Evolutionary conservation across 1,139 yeast genomes (phyloP).

Genomic region (Debaryomyces sp.): DNA sequence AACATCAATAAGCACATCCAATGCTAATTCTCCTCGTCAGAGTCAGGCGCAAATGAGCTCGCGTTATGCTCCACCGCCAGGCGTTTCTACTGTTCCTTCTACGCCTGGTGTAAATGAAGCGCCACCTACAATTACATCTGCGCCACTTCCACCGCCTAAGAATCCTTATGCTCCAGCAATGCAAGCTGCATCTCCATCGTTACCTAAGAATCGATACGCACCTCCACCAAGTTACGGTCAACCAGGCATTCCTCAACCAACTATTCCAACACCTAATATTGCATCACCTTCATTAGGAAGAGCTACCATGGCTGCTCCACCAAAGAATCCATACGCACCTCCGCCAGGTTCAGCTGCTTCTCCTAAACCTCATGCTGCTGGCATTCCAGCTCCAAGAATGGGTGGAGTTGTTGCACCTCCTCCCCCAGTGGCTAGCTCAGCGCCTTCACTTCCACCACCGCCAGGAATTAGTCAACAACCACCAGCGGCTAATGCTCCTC

Average conservation of each 20-base stretch:
- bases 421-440: conserved; percentile 16
- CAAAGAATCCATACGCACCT: conserved; percentile 20
- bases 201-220: conserved; percentile 47
- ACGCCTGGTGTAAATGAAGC: conserved; percentile 14
- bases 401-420: conserved; percentile 17
- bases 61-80: conserved; percentile 47
- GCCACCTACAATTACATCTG: conserved; percentile 12
- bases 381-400: conserved; percentile 8
- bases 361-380: conserved; percentile 11
- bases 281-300: background rate
- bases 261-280: conserved; percentile 9
- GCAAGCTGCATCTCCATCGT: conserved; percentile 22
- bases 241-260: conserved; percentile 19
- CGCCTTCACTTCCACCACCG: conserved; percentile 25
- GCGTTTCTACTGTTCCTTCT: conserved; percentile 11
- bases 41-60: conserved; percentile 23
- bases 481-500: conserved; percentile 23
- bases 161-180: conserved; percentile 12
- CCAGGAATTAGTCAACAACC: conserved; percentile 23
- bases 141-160: conserved; percentile 16
- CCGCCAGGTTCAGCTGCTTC: conserved; percentile 16
- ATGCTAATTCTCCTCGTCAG: conserved; percentile 24
- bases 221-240: conserved; percentile 32
- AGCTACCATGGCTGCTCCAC: conserved; percentile 6
- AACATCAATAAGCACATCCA: conserved; percentile 20